These are phyloP conservation scores for Naegleria fowleri DNA, from an alignment of 208 protist species.

Conservation along the genomic window DNA sequence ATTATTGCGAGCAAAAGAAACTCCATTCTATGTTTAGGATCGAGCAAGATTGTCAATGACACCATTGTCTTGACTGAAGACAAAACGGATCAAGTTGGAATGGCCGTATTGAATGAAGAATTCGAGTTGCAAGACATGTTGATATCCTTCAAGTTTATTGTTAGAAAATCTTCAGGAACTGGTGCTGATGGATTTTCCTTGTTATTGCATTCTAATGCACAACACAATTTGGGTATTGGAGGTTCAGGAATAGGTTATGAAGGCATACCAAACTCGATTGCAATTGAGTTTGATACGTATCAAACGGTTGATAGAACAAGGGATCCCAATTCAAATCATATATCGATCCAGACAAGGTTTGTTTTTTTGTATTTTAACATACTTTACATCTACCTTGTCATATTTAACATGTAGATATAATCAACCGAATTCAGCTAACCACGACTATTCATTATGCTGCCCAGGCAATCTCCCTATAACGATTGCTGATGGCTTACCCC, in stretches of 20 bases:
- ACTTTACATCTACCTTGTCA: too few relatives aligned
- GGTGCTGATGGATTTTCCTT: conserved; percentile 19
- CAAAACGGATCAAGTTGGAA: not conserved
- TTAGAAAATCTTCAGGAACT: not conserved
- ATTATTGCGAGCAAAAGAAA: not conserved
- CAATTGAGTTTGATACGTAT: conserved; percentile 11
- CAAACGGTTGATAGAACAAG: not conserved
- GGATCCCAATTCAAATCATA: not conserved
- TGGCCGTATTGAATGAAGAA: not conserved
- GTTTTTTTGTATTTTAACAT: too few relatives aligned
- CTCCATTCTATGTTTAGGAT: not conserved
- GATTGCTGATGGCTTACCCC: not conserved
- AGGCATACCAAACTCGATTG: conserved; percentile 2
- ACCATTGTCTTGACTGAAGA: not conserved
- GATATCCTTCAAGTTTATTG: not conserved
- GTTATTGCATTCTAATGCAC: not conserved
- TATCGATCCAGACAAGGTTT: not conserved
- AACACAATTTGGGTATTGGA: not conserved
- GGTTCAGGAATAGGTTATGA: not conserved
- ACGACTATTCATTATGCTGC: not conserved
- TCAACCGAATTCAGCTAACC: not conserved
- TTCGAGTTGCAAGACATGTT: not conserved
- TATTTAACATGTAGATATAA: too few relatives aligned
- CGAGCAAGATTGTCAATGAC: not conserved
- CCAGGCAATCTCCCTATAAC: not conserved